A percentile compares a stretch with the other conserved stretches of the same genome.
phyloP scores from a whole-genome alignment of 1,284 basidiomycete species.

The Sanghuangporus baumii region DNA sequence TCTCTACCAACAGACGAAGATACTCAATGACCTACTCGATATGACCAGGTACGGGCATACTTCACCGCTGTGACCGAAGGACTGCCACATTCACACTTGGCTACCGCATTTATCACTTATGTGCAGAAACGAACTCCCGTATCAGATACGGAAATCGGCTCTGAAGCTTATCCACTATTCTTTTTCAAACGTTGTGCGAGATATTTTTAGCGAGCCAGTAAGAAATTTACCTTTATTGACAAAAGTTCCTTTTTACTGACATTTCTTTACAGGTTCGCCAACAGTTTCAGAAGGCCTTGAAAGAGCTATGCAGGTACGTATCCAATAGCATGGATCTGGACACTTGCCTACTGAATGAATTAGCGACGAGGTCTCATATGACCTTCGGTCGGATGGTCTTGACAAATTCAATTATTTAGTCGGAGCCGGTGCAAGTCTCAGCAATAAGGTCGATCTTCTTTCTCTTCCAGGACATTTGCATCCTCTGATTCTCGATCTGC shows the following conservation, averaged over 20 bases:
- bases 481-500: not conserved
- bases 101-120: not conserved
- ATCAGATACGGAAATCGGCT: slow-evolving; percentile 12
- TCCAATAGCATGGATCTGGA: not conserved
- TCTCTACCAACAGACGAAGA: slow-evolving; percentile 3
- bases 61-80: not conserved
- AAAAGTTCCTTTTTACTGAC: not conserved
- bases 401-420: slow-evolving; percentile 12
- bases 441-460: not conserved
- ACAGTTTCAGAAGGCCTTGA: slow-evolving; percentile 2
- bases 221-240: not conserved
- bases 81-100: not conserved
- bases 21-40: slow-evolving; percentile 13
- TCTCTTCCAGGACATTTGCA: not conserved
- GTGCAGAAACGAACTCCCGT: slow-evolving; percentile 9
- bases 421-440: slow-evolving; percentile 8
- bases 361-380: slow-evolving; percentile 7
- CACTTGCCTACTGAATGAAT: not conserved
- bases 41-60: slow-evolving; percentile 1
- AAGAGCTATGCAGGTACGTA: slow-evolving; percentile 10
- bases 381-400: slow-evolving; percentile 3
- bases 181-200: slow-evolving; percentile 7
- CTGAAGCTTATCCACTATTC: slow-evolving; percentile 6
- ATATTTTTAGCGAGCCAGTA: slow-evolving; percentile 10
- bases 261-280: not conserved